Base-by-base conservation (phyloP, 202 grass and related monocot species). In the Dendrocalamus latiflorus region DNA sequence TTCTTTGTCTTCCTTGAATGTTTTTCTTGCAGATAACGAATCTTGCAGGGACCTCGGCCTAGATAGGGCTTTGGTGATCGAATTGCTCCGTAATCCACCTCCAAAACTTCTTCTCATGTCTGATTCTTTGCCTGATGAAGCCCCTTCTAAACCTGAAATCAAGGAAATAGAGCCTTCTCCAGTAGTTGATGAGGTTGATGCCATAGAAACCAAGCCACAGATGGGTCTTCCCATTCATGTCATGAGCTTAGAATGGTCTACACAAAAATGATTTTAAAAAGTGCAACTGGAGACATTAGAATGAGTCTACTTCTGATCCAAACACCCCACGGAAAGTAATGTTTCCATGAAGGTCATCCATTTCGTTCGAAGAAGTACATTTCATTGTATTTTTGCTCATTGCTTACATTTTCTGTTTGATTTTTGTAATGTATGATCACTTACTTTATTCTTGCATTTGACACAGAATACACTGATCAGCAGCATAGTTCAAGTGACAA, bases 401-500 rank as follows among this genome's bases (percentile, higher is more conserved):
- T 69, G 8, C 22, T 61, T 53, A 54, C 8, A 53, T 49, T 13
- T 47, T 47, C 10, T 72, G 21, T 82, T 76, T 20, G 59, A 9
- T 30, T 76, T 71, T 61, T 59, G 12, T 30, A 54, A 44, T 43
- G 16, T 81, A 47, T 50, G 37, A 21, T 51, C 15, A 38, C 22
- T 69, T 81, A 51, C 42, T 38, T 72, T 67, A 33, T 55, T 74
- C 26, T 83, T 85, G 16, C 54, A 83, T 82, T 57, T 81, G 4
- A 84, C 85, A 57, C 86, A 99, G 96, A 89, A 96, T 82, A 73
- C 90, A 70, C 92, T 99, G 89, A 84, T 99, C 49, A 92, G 81
- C 81, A 99, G 93, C 77, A 92, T 99, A 84, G 87, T 99, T 33
- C 91, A 96, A 72, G 93, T 96, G 62, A 94, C 96, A 61, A 99